phyloP scores from a whole-genome alignment of 164 flowering plant species.

The Tetracentron sinense region DNA sequence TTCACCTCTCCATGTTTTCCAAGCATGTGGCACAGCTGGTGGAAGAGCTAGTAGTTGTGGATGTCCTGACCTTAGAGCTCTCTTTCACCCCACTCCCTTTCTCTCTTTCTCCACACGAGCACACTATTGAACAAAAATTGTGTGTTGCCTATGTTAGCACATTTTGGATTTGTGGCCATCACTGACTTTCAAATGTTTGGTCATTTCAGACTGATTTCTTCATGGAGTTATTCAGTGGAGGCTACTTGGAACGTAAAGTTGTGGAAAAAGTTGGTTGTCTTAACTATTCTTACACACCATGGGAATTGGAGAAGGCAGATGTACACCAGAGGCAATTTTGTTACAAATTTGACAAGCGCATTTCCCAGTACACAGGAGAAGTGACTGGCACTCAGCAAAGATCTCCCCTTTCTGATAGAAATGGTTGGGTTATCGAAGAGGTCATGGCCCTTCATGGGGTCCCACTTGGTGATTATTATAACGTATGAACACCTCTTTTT shows the following conservation, averaged over 20 bases:
- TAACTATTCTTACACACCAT: conserved; percentile 68
- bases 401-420: conserved; percentile 49
- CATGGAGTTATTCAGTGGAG: conserved; percentile 73
- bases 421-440: conserved; percentile 87
- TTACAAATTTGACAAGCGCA: conserved; percentile 59
- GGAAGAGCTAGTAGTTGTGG: no score
- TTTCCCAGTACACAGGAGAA: conserved; percentile 79
- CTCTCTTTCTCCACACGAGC: no score
- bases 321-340: conserved; percentile 67
- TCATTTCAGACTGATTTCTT: conserved; percentile 46
- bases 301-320: conserved; percentile 80
- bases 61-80: not conserved
- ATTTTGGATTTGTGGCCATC: no score
- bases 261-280: conserved; percentile 82
- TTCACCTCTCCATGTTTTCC: not conserved
- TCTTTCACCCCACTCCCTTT: no score
- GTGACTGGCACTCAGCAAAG: conserved; percentile 86
- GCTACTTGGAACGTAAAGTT: conserved; percentile 62
- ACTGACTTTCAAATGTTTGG: no score
- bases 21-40: not conserved
- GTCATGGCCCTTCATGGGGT: conserved; percentile 81
- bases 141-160: no score
- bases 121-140: no score
- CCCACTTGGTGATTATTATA: conserved; percentile 86
- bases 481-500: conserved; percentile 43